Base-by-base conservation (phyloP, 176 grass and related monocot genomes). In the Chloris gayana region DNA sequence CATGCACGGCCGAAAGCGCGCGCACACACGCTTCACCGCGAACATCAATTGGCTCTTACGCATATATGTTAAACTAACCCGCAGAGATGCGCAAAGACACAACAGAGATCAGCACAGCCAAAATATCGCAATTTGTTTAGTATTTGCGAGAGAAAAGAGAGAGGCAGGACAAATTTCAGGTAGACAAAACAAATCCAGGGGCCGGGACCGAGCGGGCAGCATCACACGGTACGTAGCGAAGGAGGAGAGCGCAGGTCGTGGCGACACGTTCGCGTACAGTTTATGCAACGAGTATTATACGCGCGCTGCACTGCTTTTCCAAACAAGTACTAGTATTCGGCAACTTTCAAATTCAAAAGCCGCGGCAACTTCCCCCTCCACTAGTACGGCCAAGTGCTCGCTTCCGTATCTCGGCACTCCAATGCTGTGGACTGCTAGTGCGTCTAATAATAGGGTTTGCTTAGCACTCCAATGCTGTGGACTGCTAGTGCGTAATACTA, bases 261-360 rank as follows among this genome's bases (percentile, higher is more conserved):
- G 45, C 79, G 73, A 77, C 56, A 82, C 85, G 42, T 44, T 77
- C 31, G 73, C 72, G 44, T 87, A 15, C 42, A 87, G 82, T 37
- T 74, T 46, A 60, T 77, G 56, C 72, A 64, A 53, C 13, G 9
- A 32, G 25, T 42, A 13, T 19, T 37, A 24, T 69, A 12, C 14
- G 29, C 5, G 9, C 54, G 15, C 5, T n/a, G 24, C 38, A 34
- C 72, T 71, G 25, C 74, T 78, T 87, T 30, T 46, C 17, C 74
- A 38, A 78, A 83, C 37, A 35, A 77, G 27, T 34, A 32, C 7
- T 53, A 25, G 25, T 9, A 14, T 14, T 24, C n/a, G n/a, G 27
- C 0, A 26, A 22, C 26, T 34, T 41, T 78, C 12, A 75, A 38
- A 72, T 27, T 10, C 25, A 29, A 63, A 62, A 37, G 56, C 9